Evolutionary conservation across 1,284 basidiomycete genomes (phyloP), one percentile per base, ranked within the genome.

Genomic region (Tilletiopsis washingtonensis): DNA sequence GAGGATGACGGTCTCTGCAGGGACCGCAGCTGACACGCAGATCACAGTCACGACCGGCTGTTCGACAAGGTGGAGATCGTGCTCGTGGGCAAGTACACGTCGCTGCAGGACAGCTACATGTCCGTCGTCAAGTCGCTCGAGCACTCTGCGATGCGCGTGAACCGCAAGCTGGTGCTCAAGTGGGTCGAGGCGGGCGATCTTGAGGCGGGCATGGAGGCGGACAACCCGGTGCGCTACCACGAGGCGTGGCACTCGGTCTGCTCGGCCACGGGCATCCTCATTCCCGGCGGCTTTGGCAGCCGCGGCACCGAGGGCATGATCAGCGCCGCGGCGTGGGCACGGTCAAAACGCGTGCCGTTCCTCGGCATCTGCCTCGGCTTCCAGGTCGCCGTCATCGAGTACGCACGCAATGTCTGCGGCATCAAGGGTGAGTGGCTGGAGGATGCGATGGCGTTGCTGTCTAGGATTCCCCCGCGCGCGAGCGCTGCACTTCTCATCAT

Each of bases 301-400:
- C 86, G 94, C 40, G 93, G 93, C 21, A 93, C 87, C 0, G 93
- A 96, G 75, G 93, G 93, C 42, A 98, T 98, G 93, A 84, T 97
- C 65, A 81, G 89, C 41, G 94, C 94, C 19, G 90, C 91, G 71
- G 91, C 89, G 75, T 93, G 93, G 82, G 91, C 93, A 0, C 81
- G 94, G 57, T 91, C 97, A 76, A 86, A 94, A 72, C 87, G 88
- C 58, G 79, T 93, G 5, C 94, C 93, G 0, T 98, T 90, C 81
- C 78, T 98, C 36, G 93, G 93, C 49, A 91, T 98, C 74, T 98
- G 93, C 74, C 83, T 97, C 27, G 93, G 93, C 32, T 98, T 98
- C 82, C 94, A 98, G 74, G 80, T 98, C 44, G 91, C 93, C 15
- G 93, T 97, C 7, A 79, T 97, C 54, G 93, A 98, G 74, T 98